Conservation (phyloP, 75 land plant genomes). For the Larix kaempferi region DNA sequence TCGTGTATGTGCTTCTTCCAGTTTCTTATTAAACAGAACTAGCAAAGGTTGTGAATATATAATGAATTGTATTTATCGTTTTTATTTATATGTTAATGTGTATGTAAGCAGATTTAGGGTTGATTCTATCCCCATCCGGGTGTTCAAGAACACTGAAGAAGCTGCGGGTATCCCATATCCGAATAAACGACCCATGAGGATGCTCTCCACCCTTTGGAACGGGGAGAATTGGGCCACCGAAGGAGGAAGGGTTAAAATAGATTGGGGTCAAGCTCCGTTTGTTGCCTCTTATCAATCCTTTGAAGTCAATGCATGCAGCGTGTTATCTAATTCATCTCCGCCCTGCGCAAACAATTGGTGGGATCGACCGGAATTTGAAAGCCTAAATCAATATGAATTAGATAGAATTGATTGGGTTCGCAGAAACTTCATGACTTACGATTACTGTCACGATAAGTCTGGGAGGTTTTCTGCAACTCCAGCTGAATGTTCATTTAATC, state of each 20-base stretch:
- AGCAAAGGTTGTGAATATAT: no score
- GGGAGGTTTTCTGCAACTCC: slow-evolving; percentile 26
- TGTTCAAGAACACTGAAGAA: slow-evolving; percentile 47
- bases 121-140: slow-evolving; percentile 61
- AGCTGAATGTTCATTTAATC: slow-evolving; percentile 13
- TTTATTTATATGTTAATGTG: slow-evolving; percentile 1
- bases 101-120: slow-evolving; percentile 44
- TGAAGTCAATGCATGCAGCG: slow-evolving; percentile 31
- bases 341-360: slow-evolving; percentile 39
- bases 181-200: slow-evolving; percentile 31
- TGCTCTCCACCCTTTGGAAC: slow-evolving; percentile 56
- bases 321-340: neutral
- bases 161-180: slow-evolving; percentile 38
- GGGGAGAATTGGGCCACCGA: slow-evolving; percentile 72
- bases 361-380: slow-evolving; percentile 29
- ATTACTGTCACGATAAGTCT: slow-evolving; percentile 55
- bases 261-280: slow-evolving; percentile 68
- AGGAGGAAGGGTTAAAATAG: slow-evolving; percentile 46
- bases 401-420: slow-evolving; percentile 22
- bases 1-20: slow-evolving; percentile 32
- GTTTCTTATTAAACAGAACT: no score
- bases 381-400: slow-evolving; percentile 26
- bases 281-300: slow-evolving; percentile 31
- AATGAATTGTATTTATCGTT: no score
- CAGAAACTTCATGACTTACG: slow-evolving; percentile 47